phyloP scores from a whole-genome alignment of 129 eudicot species.

The Tagetes erecta region DNA sequence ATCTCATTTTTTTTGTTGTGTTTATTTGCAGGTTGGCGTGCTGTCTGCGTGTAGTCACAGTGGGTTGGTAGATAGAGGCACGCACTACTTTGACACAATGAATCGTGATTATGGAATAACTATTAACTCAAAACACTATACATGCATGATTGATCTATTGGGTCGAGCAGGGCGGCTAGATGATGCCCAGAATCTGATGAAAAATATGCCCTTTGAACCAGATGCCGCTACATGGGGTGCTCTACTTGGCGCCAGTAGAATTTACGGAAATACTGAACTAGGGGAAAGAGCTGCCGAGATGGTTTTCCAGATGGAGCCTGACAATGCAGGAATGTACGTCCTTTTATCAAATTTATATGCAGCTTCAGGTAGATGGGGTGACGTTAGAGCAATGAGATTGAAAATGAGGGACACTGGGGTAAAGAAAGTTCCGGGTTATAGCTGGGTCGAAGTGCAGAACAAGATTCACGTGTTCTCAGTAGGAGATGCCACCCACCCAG shows the following conservation, averaged over 20 bases:
- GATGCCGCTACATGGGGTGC: slow-evolving; percentile 21
- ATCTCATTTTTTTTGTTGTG: not conserved
- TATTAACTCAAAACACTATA: slow-evolving; percentile 14
- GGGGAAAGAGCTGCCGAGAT: slow-evolving; percentile 14
- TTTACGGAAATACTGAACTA: slow-evolving; percentile 10
- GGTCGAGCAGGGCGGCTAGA: slow-evolving; percentile 18
- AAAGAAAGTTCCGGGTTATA: slow-evolving; percentile 18
- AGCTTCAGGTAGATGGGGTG: slow-evolving; percentile 21
- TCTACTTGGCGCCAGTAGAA: slow-evolving; percentile 17
- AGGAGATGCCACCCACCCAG: not conserved
- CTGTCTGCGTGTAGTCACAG: slow-evolving; percentile 19
- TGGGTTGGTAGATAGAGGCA: slow-evolving; percentile 20
- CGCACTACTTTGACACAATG: slow-evolving; percentile 20
- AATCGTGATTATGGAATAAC: slow-evolving; percentile 15
- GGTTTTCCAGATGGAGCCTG: slow-evolving; percentile 17
- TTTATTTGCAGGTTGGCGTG: slow-evolving; percentile 17
- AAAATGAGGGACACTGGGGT: slow-evolving; percentile 16
- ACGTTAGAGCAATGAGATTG: slow-evolving; percentile 8
- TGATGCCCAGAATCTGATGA: slow-evolving; percentile 6
- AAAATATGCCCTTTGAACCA: slow-evolving; percentile 19
- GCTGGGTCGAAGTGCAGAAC: slow-evolving; percentile 18
- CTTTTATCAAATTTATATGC: slow-evolving; percentile 17
- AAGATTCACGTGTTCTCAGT: slow-evolving; percentile 11
- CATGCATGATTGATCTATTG: slow-evolving; percentile 19
- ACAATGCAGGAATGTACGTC: slow-evolving; percentile 19